A percentile compares a stretch with the other conserved stretches of the same genome.
Evolutionary conservation across 1,284 basidiomycete species (phyloP).

Genomic region (Rhodotorula glutinis): DNA sequence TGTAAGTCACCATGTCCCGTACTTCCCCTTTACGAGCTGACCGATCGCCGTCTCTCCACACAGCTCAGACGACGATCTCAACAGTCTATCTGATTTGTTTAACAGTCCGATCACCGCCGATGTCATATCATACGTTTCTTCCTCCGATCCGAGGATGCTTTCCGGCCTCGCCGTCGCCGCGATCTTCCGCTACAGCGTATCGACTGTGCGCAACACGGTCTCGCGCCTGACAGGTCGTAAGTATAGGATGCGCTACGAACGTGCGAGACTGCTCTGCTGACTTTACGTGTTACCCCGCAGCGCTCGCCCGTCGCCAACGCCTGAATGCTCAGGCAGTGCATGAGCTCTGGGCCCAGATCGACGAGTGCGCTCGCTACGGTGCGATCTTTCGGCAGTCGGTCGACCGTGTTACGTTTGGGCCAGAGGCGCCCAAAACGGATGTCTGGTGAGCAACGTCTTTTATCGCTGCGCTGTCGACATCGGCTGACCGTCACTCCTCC

Average conservation of each 20-base stretch:
- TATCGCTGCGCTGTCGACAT: background rate
- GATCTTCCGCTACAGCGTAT: slow-evolving; percentile 32
- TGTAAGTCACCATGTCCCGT: slow-evolving; percentile 12
- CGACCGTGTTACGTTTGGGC: slow-evolving; percentile 4
- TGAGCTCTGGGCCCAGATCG: slow-evolving; percentile 27
- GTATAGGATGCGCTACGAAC: background rate
- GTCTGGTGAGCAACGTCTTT: slow-evolving; percentile 17
- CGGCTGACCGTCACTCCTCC: background rate
- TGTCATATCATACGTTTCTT: slow-evolving; percentile 21
- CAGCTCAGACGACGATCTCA: slow-evolving; percentile 32
- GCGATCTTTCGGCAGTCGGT: slow-evolving; percentile 25
- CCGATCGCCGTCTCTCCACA: too few species aligned
- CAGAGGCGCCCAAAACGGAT: slow-evolving; percentile 13
- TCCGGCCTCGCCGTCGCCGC: slow-evolving; percentile 32
- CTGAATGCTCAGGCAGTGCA: slow-evolving; percentile 7
- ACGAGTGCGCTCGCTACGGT: slow-evolving; percentile 12
- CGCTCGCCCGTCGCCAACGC: slow-evolving; percentile 19
- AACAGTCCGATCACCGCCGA: slow-evolving; percentile 22
- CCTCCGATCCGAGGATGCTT: slow-evolving; percentile 22
- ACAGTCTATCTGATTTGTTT: slow-evolving; percentile 28
- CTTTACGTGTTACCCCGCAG: background rate
- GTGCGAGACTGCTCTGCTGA: too few species aligned
- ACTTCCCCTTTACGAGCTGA: background rate
- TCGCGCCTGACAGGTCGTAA: slow-evolving; percentile 14
- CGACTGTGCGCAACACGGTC: slow-evolving; percentile 14